These are phyloP conservation scores for Auriscalpium orientale DNA, from an alignment of 768 basidiomycete genomes.

Conservation along the genomic window DNA sequence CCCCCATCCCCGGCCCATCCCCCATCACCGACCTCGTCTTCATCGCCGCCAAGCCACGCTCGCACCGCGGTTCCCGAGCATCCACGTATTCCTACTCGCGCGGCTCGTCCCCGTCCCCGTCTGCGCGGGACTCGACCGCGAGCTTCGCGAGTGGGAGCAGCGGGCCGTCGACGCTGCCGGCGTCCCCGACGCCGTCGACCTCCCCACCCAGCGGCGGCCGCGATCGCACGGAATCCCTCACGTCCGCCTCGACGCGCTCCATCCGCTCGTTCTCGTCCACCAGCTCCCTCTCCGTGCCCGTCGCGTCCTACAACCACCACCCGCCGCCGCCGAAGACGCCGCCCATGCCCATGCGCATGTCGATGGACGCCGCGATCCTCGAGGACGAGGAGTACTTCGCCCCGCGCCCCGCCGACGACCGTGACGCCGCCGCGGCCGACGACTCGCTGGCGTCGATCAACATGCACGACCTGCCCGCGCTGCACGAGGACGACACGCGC, in stretches of 20 bases:
- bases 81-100: constrained; percentile 20
- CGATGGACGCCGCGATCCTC: constrained; percentile 21
- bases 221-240: constrained; percentile 14
- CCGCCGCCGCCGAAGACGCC: neutral
- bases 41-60: constrained; percentile 29
- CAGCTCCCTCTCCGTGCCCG: constrained; percentile 18
- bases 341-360: constrained; percentile 11
- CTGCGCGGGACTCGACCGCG: constrained; percentile 22
- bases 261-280: constrained; percentile 21
- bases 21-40: constrained; percentile 44
- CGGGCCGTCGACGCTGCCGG: constrained; percentile 8
- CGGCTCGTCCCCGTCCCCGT: constrained; percentile 9
- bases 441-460: constrained; percentile 25
- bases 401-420: constrained; percentile 11
- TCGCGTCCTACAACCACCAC: neutral
- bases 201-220: neutral
- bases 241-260: constrained; percentile 17
- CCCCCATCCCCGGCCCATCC: constrained; percentile 59
- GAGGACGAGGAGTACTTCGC: constrained; percentile 23
- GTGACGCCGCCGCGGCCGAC: constrained; percentile 10
- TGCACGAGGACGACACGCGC: constrained; percentile 19
- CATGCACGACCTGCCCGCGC: constrained; percentile 23
- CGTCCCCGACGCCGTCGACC: constrained; percentile 14
- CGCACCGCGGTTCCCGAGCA: constrained; percentile 27
- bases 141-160: constrained; percentile 19